Percentiles rank a stretch among this genome's conserved stretches.
Conservation (phyloP, 2,329 filamentous ascomycete genomes). For the Canariomyces notabilis region DNA sequence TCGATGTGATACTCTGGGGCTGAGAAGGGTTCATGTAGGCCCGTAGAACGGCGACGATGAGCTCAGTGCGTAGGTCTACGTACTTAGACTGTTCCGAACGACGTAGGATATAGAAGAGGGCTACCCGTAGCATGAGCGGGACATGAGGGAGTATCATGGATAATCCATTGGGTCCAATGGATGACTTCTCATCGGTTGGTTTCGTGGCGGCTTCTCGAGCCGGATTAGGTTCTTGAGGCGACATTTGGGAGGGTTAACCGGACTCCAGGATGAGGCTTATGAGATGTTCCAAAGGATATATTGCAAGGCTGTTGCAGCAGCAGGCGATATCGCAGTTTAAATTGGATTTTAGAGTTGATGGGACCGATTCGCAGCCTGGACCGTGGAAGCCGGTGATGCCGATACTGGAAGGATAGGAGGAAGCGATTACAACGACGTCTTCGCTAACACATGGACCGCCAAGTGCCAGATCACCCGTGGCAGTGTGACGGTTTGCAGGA, state of each 20-base stretch:
- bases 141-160: constrained; percentile 47
- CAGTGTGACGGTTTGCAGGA: background rate
- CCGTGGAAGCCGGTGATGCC: no score
- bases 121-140: constrained; percentile 58
- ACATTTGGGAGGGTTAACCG: constrained; percentile 3
- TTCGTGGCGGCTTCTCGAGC: constrained; percentile 2
- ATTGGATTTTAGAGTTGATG: no score
- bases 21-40: constrained; percentile 49
- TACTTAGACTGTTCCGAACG: constrained; percentile 67
- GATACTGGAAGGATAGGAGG: no score
- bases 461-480: no score
- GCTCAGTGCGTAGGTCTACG: constrained; percentile 70
- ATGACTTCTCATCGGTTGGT: constrained; percentile 9
- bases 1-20: constrained; percentile 49
- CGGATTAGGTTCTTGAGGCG: constrained; percentile 1
- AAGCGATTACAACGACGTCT: no score
- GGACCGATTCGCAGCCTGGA: no score
- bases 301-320: background rate
- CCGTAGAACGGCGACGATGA: constrained; percentile 69
- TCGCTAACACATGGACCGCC: no score
- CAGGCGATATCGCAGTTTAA: no score
- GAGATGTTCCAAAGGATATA: background rate
- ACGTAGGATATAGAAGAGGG: constrained; percentile 59
- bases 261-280: background rate
- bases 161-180: constrained; percentile 18